Evolutionary conservation across 2,329 filamentous ascomycete species (phyloP).

Genomic region (Fusarium clavum): DNA sequence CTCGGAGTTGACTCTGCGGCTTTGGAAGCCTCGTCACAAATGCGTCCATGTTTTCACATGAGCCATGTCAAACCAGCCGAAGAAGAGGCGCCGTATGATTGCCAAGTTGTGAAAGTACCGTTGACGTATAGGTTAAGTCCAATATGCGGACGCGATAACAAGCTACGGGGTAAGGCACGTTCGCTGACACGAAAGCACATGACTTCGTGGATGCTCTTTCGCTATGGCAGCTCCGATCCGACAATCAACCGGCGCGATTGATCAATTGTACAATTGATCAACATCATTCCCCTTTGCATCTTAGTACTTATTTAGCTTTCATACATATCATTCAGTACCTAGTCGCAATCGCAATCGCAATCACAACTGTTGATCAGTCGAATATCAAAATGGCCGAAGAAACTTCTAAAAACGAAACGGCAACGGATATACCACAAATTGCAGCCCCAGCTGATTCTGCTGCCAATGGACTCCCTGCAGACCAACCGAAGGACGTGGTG

Average conservation of each 20-base stretch:
- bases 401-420: conserved; percentile 34
- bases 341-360: background rate
- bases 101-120: background rate
- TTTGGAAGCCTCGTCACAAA: conserved; percentile 51
- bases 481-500: conserved; percentile 53
- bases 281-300: background rate
- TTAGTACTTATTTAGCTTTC: background rate
- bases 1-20: conserved; percentile 23
- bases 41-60: conserved; percentile 51
- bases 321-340: conserved; percentile 5
- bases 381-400: conserved; percentile 50
- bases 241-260: conserved; percentile 43
- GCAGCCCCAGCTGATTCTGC: conserved; percentile 39
- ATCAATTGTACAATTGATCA: conserved; percentile 1
- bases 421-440: conserved; percentile 36
- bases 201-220: conserved; percentile 41
- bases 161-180: conserved; percentile 26
- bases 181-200: conserved; percentile 55
- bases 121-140: background rate
- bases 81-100: background rate
- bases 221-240: conserved; percentile 20
- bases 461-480: conserved; percentile 30
- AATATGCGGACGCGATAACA: conserved; percentile 30
- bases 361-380: background rate
- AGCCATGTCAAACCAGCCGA: conserved; percentile 16